Percentiles rank a stretch among this genome's conserved stretches.
These are phyloP conservation scores for Arthromyces matolae DNA, from an alignment of 768 basidiomycete species.

Conservation along the genomic window DNA sequence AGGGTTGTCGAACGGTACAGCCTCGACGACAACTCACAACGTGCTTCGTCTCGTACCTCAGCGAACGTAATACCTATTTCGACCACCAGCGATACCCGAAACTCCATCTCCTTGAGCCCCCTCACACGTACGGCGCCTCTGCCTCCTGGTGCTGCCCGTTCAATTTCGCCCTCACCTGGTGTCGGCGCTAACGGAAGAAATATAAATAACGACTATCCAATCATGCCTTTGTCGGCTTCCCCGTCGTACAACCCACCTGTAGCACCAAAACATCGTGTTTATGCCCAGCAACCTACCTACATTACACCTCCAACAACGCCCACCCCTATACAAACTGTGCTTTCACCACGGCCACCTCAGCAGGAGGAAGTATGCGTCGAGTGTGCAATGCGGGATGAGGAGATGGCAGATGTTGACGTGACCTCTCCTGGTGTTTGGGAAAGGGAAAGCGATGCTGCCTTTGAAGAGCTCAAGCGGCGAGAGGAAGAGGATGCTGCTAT, in stretches of 20 bases:
- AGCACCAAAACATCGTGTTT: conserved; percentile 62
- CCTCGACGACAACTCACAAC: conserved; percentile 42
- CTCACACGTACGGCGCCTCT: conserved; percentile 29
- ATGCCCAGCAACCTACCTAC: conserved; percentile 74
- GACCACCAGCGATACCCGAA: conserved; percentile 27
- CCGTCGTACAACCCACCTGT: conserved; percentile 62
- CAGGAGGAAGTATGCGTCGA: conserved; percentile 91
- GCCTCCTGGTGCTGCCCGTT: conserved; percentile 44
- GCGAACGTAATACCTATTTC: conserved; percentile 30
- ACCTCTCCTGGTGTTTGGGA: conserved; percentile 87
- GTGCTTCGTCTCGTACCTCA: conserved; percentile 31
- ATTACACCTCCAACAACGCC: conserved; percentile 55
- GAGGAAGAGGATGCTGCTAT: conserved; percentile 67
- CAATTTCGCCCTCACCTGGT: conserved; percentile 38
- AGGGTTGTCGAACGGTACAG: conserved; percentile 51
- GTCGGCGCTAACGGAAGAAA: conserved; percentile 26
- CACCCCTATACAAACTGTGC: conserved; percentile 58
- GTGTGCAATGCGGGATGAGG: conserved; percentile 98
- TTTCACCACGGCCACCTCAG: conserved; percentile 51
- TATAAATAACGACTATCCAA: conserved; percentile 36
- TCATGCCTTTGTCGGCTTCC: conserved; percentile 56
- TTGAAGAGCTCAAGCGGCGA: conserved; percentile 67
- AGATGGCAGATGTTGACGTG: conserved; percentile 95
- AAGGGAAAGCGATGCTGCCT: conserved; percentile 79
- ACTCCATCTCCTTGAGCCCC: conserved; percentile 13